Conservation (phyloP, 73 alveolate genomes). For the Diophrys appendiculata region DNA sequence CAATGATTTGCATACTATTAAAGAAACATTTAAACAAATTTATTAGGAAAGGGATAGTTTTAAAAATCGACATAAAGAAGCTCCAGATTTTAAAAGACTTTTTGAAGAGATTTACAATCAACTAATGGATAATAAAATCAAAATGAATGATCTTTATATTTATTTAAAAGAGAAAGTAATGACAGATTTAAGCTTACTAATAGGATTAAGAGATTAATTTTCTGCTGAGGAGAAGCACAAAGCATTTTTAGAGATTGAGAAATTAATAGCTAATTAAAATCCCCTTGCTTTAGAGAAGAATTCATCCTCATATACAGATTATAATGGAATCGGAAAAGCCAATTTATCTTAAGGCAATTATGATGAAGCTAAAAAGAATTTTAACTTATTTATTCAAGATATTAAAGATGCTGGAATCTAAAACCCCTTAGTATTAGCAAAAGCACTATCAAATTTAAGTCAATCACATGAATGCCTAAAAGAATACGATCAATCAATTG, state of each 20-base stretch:
- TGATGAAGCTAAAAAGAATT: not conserved
- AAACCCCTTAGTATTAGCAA: not conserved
- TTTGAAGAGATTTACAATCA: not conserved
- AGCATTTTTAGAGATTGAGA: not conserved
- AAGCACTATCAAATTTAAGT: not conserved
- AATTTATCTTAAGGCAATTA: not conserved
- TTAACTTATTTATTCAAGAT: not conserved
- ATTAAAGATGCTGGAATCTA: not conserved
- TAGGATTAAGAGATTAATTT: not conserved
- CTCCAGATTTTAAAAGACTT: not conserved
- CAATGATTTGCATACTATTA: not conserved
- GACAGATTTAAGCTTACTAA: not conserved
- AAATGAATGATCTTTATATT: too few relatives aligned
- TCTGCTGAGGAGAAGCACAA: not conserved
- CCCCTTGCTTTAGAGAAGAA: not conserved
- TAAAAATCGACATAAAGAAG: not conserved
- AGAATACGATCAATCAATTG: not conserved
- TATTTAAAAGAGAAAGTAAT: not conserved
- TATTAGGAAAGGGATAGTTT: not conserved
- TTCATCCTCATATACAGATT: not conserved
- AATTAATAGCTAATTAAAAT: too few relatives aligned
- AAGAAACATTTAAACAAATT: not conserved
- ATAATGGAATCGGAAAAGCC: not conserved
- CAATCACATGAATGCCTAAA: not conserved
- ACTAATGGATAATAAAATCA: not conserved